These are phyloP conservation scores for Tricholoma sp. DNA, from an alignment of 768 basidiomycete species.

Conservation along the genomic window DNA sequence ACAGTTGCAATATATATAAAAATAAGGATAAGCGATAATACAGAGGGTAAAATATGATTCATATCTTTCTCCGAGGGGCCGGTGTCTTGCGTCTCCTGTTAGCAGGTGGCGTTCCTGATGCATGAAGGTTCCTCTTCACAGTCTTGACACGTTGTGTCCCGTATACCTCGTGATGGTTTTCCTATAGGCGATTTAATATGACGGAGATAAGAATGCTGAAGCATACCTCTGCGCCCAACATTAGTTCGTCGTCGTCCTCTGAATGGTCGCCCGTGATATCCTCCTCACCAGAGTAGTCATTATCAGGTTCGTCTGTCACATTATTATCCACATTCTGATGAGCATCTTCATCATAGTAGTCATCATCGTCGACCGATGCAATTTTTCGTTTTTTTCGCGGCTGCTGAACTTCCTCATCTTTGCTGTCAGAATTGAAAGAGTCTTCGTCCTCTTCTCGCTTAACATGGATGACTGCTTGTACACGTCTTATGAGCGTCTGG, in stretches of 20 bases:
- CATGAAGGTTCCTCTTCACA: constrained; percentile 6
- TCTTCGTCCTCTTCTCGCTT: constrained; percentile 52
- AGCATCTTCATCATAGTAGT: constrained; percentile 6
- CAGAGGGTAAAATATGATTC: neutral
- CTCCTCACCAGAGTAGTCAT: constrained; percentile 22
- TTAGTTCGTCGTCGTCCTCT: constrained; percentile 52
- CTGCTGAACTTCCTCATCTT: neutral
- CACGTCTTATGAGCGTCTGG: constrained; percentile 52
- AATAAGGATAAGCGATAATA: constrained; percentile 4
- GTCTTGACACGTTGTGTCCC: constrained; percentile 17
- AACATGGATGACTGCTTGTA: constrained; percentile 59
- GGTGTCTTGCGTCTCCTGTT: constrained; percentile 30
- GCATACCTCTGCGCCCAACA: constrained; percentile 54
- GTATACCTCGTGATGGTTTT: constrained; percentile 34
- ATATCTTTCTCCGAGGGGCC: constrained; percentile 5
- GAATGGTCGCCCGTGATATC: constrained; percentile 27
- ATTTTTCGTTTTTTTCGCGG: constrained; percentile 9
- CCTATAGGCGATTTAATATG: constrained; percentile 21
- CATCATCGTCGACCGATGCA: constrained; percentile 2
- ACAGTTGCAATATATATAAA: constrained; percentile 1
- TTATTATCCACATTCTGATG: neutral
- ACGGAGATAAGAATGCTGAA: neutral
- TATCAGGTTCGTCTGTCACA: constrained; percentile 3
- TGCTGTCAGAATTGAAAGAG: neutral
- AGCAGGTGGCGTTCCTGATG: constrained; percentile 13